Evolutionary conservation across 2,329 filamentous ascomycete species (phyloP), one percentile per base, ranked within the genome.

Genomic region (Colletotrichum cuscutae): DNA sequence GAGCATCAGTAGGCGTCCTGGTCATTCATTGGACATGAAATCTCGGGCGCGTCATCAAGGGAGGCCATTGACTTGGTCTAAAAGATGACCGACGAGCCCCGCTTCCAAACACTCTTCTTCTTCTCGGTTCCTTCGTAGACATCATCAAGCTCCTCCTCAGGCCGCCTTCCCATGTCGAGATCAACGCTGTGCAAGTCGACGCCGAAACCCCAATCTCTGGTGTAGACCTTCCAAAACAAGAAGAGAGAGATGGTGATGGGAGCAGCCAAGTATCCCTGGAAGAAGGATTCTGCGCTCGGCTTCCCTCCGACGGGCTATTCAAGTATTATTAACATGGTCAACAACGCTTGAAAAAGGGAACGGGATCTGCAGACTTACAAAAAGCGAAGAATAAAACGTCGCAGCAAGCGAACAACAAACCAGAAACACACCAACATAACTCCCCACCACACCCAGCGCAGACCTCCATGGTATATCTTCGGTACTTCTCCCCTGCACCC

Each of bases 311-410:
- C 77, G 9, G 72, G 75, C 1, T 84, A 83, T 82, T 82, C 84
- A 11, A 54, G n/a, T 7, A 11, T 15, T 13, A 11, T 13, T n/a
- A 49, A 49, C 6, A 56, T 30, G 61, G 49, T 61, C 7, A n/a
- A 30, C n/a, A 30, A 11, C 35, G 32, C 32, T 1, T 13, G 15
- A n/a, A 6, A 24, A 0, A 15, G 19, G 8, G 32, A 12, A 35
- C 5, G 32, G 9, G 4, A 35, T 12, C 32, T 35, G 32, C 32
- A 35, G 32, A 78, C 84, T 81, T 78, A 84, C 83, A 71, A 85
- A 91, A 59, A 94, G 88, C 8, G 90, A 89, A 68, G 88, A 90
- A 87, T 92, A 94, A 79, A 94, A 93, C 65, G 93, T 91, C 7
- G 92, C 93, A 49, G 94, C 84, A 53, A 96, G 84, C 67, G 93